phyloP scores from a whole-genome alignment of 106 monocot species.

The Dendrobium chrysotoxum region DNA sequence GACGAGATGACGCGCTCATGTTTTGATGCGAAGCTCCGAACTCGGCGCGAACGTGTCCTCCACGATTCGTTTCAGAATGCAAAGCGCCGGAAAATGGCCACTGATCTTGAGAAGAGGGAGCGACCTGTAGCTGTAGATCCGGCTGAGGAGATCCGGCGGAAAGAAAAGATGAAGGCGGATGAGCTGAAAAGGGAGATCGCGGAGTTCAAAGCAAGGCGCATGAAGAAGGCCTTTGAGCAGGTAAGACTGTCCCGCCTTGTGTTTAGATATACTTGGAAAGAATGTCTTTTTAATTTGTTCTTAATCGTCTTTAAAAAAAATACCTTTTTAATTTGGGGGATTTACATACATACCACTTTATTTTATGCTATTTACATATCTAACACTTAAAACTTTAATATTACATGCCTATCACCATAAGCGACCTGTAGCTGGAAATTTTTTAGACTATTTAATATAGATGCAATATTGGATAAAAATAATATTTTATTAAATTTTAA shows the following conservation, averaged over 20 bases:
- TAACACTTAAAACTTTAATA: too few species aligned
- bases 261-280: not conserved
- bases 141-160: conserved; percentile 16
- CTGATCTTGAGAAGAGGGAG: conserved; percentile 83
- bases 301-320: not conserved
- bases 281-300: not conserved
- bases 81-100: conserved; percentile 58
- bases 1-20: conserved; percentile 42
- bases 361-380: not conserved
- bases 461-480: too few species aligned
- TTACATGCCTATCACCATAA: too few species aligned
- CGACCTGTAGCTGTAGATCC: conserved; percentile 27
- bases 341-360: not conserved
- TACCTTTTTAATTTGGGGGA: not conserved
- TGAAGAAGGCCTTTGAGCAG: conserved; percentile 30
- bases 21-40: conserved; percentile 65
- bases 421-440: too few species aligned
- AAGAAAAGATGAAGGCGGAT: conserved; percentile 47
- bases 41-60: conserved; percentile 33
- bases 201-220: conserved; percentile 37
- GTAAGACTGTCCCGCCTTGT: conserved; percentile 13
- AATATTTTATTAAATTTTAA: too few species aligned
- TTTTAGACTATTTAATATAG: too few species aligned
- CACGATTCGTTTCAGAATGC: conserved; percentile 33
- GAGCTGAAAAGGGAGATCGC: conserved; percentile 69